Base-by-base conservation (phyloP, 495 filamentous ascomycete genomes). In the Annulohypoxylon stygium region DNA sequence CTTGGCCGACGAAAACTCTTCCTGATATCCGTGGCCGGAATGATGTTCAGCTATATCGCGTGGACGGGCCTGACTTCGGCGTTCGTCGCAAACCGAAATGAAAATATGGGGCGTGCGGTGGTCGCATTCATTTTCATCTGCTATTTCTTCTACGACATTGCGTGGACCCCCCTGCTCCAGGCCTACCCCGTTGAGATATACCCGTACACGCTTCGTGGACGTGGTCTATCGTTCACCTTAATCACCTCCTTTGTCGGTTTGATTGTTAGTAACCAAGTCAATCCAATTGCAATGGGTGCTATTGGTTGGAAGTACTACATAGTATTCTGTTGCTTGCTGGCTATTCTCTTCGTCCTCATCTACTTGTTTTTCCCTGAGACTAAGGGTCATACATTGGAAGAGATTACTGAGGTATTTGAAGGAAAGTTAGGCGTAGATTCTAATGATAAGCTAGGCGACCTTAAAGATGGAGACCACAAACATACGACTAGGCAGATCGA, bases 141-240 rank as follows among this genome's bases (percentile, higher is more conserved):
- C 34, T 59, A 59, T 8, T 59, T 59, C 34, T 59, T 59, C 34
- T 59, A 59, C 34, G 55, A 59, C 34, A 59, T 59, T 39, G 55
- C 55, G 2, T 59, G 55, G 55, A 59, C 55, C 2, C 55, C 55
- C 16, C 3, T 59, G 16, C 34, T 59, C 3, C 55, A 59, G 18
- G 55, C 55, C 4, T 59, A 59, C 7, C 33, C 55, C 16, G 55
- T 59, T 16, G 55, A 59, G 34, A 59, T 59, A n/a, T 59, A 59
- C 55, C 55, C 55, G 0, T 59, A 59, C 16, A 59, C 55, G 8
- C 34, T 59, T 0, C 55, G 55, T 41, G 55, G 55, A 18, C 55
- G 55, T 41, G 55, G 55, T 23, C 14, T 59, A 59, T 59, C 55
- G 11, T 59, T 59, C 55, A 59, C 55, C 16, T 41, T 59, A 8